Base-by-base conservation (phyloP, 164 flowering plant species). In the Aristolochia californica region DNA sequence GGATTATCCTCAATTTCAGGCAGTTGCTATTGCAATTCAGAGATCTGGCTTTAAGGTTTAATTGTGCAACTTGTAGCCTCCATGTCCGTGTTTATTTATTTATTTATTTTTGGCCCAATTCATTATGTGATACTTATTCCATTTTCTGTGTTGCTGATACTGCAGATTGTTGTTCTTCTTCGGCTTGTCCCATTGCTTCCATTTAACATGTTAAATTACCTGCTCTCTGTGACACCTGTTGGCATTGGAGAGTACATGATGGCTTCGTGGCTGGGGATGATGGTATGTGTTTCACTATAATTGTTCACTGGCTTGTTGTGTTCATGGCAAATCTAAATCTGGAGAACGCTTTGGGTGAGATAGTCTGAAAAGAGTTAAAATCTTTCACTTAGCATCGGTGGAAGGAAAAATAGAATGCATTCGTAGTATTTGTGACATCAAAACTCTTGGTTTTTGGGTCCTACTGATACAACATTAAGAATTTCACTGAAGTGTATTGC, bases 211-310 rank as follows among this genome's bases (percentile, higher is more conserved):
- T 60, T 93, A 77, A 93, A 93, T 75, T 93, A 93, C 77, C 97
- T 93, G 56, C 67, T 93, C 27, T 87, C 99, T 28, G 99, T 93
- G 64, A 93, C 99, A 56, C 96, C 99, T 58, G 78, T 93, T 56
- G 53, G 80, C 14, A 4, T 84, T 16, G 77, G 84, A 62, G 80
- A 79, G 59, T 93, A 93, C 81, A 79, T 85, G 83, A 65, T 89
- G 70, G 94, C 99, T 65, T 81, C 99, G 53, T 93, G 99, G 99
- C 43, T 93, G 63, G 99, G 99, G 65, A 93, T 93, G 99, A 87
- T 89, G 97, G 99, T 93, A 83, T 48, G 53, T 50, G 28, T 50
- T 21, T 13, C 5, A 28, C 11, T 54, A 8, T 28, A 18, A 7
- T 18, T 16, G 13, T 17, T 12, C 43, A 30, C 12, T 15, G 7